Evolutionary conservation across 352 stramenopile genomes (phyloP).

Genomic region (Blastocystis sp.): DNA sequence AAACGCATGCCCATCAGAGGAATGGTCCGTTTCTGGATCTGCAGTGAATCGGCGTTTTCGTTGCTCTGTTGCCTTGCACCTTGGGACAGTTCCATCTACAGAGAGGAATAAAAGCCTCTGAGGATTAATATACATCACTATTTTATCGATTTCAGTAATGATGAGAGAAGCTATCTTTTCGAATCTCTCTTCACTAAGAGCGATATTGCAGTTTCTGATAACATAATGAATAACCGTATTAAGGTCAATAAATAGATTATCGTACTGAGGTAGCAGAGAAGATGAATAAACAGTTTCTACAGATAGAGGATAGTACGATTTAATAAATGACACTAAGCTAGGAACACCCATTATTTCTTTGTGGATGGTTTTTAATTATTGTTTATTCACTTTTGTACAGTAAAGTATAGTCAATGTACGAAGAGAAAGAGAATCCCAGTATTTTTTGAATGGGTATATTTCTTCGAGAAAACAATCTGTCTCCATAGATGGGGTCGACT

Average conservation of each 20-base stretch:
- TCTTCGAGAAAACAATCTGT: neutral
- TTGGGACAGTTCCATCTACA: neutral
- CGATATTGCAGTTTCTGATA: neutral
- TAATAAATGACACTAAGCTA: neutral
- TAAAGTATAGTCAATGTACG: neutral
- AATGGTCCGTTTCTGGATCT: constrained; percentile 73
- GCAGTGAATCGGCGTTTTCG: neutral
- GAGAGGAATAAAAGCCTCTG: constrained; percentile 5
- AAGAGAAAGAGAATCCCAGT: neutral
- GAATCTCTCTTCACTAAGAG: neutral
- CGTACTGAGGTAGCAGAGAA: neutral
- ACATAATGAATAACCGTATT: constrained; percentile 11
- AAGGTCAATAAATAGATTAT: constrained; percentile 52
- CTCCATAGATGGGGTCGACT: neutral
- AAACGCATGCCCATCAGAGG: constrained; percentile 71
- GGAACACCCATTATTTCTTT: neutral
- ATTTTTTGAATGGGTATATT: neutral
- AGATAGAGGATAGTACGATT: neutral
- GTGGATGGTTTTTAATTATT: no score
- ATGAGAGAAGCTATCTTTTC: neutral
- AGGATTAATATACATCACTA: constrained; percentile 37
- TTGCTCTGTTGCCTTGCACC: neutral
- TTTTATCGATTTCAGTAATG: constrained; percentile 9
- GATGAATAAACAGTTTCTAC: neutral
- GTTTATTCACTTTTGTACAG: no score